phyloP scores from a whole-genome alignment of 176 grass and related monocot species.

The Poa pratensis region DNA sequence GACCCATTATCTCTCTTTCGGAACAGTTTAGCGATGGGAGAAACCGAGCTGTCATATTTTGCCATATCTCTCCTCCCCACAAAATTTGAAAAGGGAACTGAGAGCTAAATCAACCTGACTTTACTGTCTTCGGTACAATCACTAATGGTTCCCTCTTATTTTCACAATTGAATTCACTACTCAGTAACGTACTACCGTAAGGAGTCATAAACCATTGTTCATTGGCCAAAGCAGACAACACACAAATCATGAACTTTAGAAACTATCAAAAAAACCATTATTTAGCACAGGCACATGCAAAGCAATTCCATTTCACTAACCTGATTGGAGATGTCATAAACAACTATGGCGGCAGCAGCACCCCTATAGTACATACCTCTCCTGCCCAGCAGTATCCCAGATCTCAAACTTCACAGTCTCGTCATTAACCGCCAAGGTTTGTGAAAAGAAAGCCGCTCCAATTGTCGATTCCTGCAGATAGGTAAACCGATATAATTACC shows the following conservation, averaged over 20 bases:
- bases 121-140: neutral
- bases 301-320: constrained; percentile 56
- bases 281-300: constrained; percentile 2
- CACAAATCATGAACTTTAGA: neutral
- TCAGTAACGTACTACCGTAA: neutral
- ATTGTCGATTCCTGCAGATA: constrained; percentile 89
- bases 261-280: neutral
- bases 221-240: neutral
- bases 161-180: constrained; percentile 12
- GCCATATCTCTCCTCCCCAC: neutral
- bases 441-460: constrained; percentile 94
- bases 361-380: constrained; percentile 99
- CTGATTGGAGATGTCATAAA: constrained; percentile 89
- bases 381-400: constrained; percentile 99
- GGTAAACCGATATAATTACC: neutral
- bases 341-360: constrained; percentile 85
- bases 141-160: neutral
- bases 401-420: constrained; percentile 98
- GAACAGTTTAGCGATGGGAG: neutral
- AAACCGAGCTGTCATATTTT: constrained; percentile 14
- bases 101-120: neutral
- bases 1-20: neutral
- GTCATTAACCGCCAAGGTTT: constrained; percentile 86
- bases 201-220: constrained; percentile 25
- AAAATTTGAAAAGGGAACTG: neutral